Conservation (phyloP, 108 stramenopile species). For the Nitzschia inconspicua region DNA sequence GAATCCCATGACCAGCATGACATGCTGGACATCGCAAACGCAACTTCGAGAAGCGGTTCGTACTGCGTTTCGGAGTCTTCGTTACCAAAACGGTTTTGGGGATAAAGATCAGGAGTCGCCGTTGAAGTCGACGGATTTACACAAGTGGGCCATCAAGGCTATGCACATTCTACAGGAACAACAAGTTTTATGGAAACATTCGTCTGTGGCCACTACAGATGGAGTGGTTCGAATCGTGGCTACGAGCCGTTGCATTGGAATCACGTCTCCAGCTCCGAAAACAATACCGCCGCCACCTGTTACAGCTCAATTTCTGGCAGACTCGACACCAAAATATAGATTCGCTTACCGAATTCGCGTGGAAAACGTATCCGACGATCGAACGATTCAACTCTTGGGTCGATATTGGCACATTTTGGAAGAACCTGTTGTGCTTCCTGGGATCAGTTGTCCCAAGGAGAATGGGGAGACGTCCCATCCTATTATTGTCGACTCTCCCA, state of each 20-base stretch:
- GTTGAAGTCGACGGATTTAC: not conserved
- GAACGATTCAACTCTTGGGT: conserved; percentile 46
- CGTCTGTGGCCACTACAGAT: conserved; percentile 14
- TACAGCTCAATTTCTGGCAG: not conserved
- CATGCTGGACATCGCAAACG: conserved; percentile 26
- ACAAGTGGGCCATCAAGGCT: conserved; percentile 21
- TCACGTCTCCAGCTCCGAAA: conserved; percentile 3
- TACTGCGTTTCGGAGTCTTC: conserved; percentile 11
- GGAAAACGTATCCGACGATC: conserved; percentile 25
- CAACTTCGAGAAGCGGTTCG: conserved; percentile 24
- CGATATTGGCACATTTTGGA: conserved; percentile 51
- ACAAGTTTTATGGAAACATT: conserved; percentile 17
- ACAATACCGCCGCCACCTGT: too few relatives aligned
- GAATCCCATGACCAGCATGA: not conserved
- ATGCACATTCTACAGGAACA: conserved; percentile 23
- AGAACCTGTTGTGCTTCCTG: not conserved
- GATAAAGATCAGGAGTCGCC: too few relatives aligned
- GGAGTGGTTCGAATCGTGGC: conserved; percentile 17
- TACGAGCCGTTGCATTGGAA: conserved; percentile 29
- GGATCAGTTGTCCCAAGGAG: not conserved
- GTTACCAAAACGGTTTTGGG: too few relatives aligned
- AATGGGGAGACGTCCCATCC: not conserved
- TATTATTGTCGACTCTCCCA: conserved; percentile 41
- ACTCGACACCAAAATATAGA: conserved; percentile 24
- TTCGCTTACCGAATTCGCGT: conserved; percentile 55